These are phyloP conservation scores for Fraxinus quadrangulata DNA, from an alignment of 257 asterid species.

Conservation along the genomic window DNA sequence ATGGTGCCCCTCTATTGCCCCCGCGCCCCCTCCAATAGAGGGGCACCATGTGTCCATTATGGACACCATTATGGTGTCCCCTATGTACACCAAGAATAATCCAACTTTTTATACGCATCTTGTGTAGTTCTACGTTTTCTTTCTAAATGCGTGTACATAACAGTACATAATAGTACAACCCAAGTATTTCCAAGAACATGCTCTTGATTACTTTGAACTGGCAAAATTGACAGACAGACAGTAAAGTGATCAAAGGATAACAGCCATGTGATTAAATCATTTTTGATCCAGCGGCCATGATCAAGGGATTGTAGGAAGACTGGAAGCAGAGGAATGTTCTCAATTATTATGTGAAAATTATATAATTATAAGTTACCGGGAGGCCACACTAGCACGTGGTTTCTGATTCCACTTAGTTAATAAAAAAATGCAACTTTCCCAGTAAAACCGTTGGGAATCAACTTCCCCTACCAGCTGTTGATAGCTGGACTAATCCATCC, in stretches of 20 bases:
- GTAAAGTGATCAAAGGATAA: neutral
- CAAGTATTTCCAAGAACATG: constrained; percentile 40
- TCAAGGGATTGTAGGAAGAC: neutral
- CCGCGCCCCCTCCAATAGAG: too few relatives aligned
- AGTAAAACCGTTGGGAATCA: constrained; percentile 74
- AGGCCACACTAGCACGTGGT: constrained; percentile 85
- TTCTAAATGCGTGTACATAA: neutral
- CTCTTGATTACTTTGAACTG: neutral
- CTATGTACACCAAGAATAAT: too few relatives aligned
- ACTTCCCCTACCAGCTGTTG: constrained; percentile 70
- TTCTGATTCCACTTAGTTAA: constrained; percentile 63
- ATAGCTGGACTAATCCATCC: constrained; percentile 77
- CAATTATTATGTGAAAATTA: constrained; percentile 21
- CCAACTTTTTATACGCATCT: neutral
- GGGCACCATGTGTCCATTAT: too few relatives aligned
- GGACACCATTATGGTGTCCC: too few relatives aligned
- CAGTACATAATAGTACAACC: constrained; percentile 20
- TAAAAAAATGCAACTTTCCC: constrained; percentile 55
- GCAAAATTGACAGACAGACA: neutral
- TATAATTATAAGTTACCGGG: constrained; percentile 20
- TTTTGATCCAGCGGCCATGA: constrained; percentile 34
- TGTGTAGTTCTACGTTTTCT: neutral
- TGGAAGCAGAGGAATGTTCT: constrained; percentile 38
- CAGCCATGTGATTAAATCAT: neutral
- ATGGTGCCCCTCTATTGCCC: too few relatives aligned